phyloP scores from a whole-genome alignment of 2,329 filamentous ascomycete genomes.

The Paracoccidioides lutzii region DNA sequence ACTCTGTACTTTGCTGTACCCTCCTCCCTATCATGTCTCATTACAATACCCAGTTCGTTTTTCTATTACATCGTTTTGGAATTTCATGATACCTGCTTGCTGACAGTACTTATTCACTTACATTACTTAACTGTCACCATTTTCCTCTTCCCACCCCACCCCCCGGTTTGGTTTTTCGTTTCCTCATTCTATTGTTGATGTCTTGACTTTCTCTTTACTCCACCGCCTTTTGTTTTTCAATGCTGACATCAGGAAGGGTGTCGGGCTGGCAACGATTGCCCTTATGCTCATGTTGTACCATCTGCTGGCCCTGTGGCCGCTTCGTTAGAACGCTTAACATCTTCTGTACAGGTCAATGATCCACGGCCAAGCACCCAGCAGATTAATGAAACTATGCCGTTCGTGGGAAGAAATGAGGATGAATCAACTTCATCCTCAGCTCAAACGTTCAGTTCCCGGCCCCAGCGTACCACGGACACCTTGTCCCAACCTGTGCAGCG shows the following conservation, averaged over 20 bases:
- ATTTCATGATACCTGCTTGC: not conserved
- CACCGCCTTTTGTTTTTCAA: not conserved
- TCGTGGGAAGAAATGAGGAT: constrained; percentile 1
- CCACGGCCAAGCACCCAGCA: constrained; percentile 7
- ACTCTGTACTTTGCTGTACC: constrained; percentile 9
- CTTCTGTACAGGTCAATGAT: constrained; percentile 8
- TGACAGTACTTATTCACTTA: not conserved
- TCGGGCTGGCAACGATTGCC: constrained; percentile 39
- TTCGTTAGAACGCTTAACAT: constrained; percentile 6
- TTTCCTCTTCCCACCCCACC: not conserved
- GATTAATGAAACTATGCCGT: constrained; percentile 14
- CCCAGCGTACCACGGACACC: constrained; percentile 23
- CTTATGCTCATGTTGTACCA: constrained; percentile 35
- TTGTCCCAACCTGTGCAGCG: constrained; percentile 36
- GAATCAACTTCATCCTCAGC: too few relatives aligned
- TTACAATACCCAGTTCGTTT: constrained; percentile 5
- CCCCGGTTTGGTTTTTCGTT: not conserved
- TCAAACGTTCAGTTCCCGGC: constrained; percentile 25
- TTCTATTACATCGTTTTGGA: constrained; percentile 6
- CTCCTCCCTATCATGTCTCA: constrained; percentile 1
- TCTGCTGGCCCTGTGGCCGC: constrained; percentile 10
- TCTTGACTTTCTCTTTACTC: not conserved
- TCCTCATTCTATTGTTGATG: not conserved
- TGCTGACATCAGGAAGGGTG: constrained; percentile 33
- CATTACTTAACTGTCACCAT: not conserved